A percentile compares a stretch with the other conserved stretches of the same genome.
Conservation (phyloP, 805 yeast genomes). For the Barnettozyma salicaria region DNA sequence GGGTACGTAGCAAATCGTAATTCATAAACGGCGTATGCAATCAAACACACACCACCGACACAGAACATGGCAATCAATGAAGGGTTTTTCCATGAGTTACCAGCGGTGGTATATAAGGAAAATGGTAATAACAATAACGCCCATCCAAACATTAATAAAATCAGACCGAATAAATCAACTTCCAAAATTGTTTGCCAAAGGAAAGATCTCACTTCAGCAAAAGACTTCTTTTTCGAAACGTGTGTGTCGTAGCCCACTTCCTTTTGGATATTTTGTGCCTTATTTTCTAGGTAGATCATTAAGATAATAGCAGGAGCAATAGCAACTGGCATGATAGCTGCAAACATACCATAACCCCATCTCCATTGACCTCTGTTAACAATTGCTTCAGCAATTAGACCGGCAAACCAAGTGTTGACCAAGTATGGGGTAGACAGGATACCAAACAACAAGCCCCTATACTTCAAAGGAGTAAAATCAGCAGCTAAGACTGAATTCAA, state of each 20-base stretch:
- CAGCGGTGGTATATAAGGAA: slow-evolving; percentile 30
- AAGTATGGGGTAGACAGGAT: slow-evolving; percentile 36
- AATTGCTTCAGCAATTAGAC: slow-evolving; percentile 30
- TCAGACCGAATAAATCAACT: slow-evolving; percentile 35
- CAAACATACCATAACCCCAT: slow-evolving; percentile 49
- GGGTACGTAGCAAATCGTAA: slow-evolving; percentile 32
- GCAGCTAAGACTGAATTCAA: slow-evolving; percentile 31
- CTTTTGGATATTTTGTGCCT: slow-evolving; percentile 25
- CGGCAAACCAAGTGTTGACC: slow-evolving; percentile 39
- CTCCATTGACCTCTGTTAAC: slow-evolving; percentile 35
- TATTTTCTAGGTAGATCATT: slow-evolving; percentile 30
- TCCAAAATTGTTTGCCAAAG: too few relatives aligned
- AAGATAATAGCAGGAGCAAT: slow-evolving; percentile 30
- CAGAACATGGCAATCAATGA: slow-evolving; percentile 40
- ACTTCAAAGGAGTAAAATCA: slow-evolving; percentile 35
- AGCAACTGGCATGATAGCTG: slow-evolving; percentile 39
- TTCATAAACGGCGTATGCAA: slow-evolving; percentile 33
- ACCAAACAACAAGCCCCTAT: slow-evolving; percentile 33
- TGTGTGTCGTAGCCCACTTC: slow-evolving; percentile 10
- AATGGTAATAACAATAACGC: slow-evolving; percentile 35
- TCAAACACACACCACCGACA: slow-evolving; percentile 34
- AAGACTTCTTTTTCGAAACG: slow-evolving; percentile 4
- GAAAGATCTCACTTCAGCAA: too few relatives aligned
- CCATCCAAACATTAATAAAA: slow-evolving; percentile 36
- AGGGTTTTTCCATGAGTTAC: slow-evolving; percentile 32